Base-by-base conservation (phyloP, 108 stramenopile species). In the Conticribra weissflogii region DNA sequence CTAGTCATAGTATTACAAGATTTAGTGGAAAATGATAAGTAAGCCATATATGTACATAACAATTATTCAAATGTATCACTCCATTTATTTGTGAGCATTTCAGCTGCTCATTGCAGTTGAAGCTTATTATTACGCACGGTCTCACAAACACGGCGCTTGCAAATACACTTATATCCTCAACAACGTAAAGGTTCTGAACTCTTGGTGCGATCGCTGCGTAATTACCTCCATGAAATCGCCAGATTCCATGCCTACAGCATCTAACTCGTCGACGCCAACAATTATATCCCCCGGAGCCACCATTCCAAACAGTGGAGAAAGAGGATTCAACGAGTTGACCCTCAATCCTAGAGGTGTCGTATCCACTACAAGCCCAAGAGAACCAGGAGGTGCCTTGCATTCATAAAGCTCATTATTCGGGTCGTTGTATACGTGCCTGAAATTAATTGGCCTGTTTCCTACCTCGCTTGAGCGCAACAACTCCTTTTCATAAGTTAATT, bases 361-460 rank as follows among this genome's bases (percentile, higher is more conserved):
- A 27, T 77, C 76, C 21, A 77, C 62, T 0, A 69, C 57, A 69
- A 77, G 52, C 34, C 76, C 76, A 32, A 77, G 61, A 25, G 76
- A 66, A 21, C 76, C 76, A 53, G 76, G 66, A 29, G 76, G 68
- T 5, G 57, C 68, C 49, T 59, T 47, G 36, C 76, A 77, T 53
- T 77, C 68, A 64, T 69, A 77, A 22, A 77, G 31, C 49, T 77
- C 76, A 77, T 77, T 77, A 14, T 63, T 57, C 16, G 76, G 76
- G 36, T 77, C 63, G 29, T 46, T 49, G 62, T 59, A 62, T 25
- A 77, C 48, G n/a, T 69, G 53, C 24, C 54, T 44, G 56, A 77
- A 77, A 46, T 53, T 77, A 58, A 74, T 51, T 51, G 50, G 36
- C 45, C 50, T 49, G 36, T 45, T 30, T 54, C 59, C 44, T 28